Evolutionary conservation across 805 yeast genomes (phyloP).

Genomic region (Yarrowia keelungensis): DNA sequence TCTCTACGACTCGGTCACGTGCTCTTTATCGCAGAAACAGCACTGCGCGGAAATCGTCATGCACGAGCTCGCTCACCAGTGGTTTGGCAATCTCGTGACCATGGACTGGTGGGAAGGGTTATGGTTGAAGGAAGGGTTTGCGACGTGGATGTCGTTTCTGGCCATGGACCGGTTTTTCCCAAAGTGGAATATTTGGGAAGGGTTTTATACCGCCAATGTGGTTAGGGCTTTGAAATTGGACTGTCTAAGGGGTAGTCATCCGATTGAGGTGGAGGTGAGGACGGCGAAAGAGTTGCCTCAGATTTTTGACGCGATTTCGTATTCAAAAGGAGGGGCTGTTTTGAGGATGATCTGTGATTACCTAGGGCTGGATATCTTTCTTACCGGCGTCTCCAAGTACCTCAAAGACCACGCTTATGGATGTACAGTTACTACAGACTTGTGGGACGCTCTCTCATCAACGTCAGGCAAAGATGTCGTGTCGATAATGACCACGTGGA

Average conservation of each 20-base stretch:
- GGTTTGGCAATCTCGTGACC: slow-evolving; percentile 89
- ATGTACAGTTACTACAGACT: slow-evolving; percentile 76
- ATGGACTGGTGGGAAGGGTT: slow-evolving; percentile 95
- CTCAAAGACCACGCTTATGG: slow-evolving; percentile 66
- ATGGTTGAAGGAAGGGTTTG: slow-evolving; percentile 91
- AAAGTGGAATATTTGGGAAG: slow-evolving; percentile 80
- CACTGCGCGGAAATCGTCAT: slow-evolving; percentile 82
- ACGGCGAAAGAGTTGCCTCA: slow-evolving; percentile 82
- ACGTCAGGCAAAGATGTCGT: slow-evolving; percentile 68
- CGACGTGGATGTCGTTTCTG: slow-evolving; percentile 81
- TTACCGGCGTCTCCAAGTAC: slow-evolving; percentile 75
- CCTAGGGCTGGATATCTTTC: slow-evolving; percentile 70
- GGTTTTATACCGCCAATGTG: slow-evolving; percentile 76
- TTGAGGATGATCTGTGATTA: slow-evolving; percentile 76
- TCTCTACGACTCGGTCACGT: slow-evolving; percentile 71
- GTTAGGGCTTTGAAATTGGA: slow-evolving; percentile 79
- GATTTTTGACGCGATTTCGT: slow-evolving; percentile 81
- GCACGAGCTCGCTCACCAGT: slow-evolving; percentile 89
- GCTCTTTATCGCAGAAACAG: slow-evolving; percentile 64
- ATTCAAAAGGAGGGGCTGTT: slow-evolving; percentile 79
- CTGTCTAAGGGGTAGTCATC: slow-evolving; percentile 73
- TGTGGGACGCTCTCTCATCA: slow-evolving; percentile 71
- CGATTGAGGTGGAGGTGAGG: slow-evolving; percentile 78
- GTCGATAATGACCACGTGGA: slow-evolving; percentile 72
- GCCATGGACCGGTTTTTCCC: slow-evolving; percentile 77